A percentile compares a stretch with the other conserved stretches of the same genome.
phyloP scores from a whole-genome alignment of 139 green algal species.

The Tetratostichococcus sp. region DNA sequence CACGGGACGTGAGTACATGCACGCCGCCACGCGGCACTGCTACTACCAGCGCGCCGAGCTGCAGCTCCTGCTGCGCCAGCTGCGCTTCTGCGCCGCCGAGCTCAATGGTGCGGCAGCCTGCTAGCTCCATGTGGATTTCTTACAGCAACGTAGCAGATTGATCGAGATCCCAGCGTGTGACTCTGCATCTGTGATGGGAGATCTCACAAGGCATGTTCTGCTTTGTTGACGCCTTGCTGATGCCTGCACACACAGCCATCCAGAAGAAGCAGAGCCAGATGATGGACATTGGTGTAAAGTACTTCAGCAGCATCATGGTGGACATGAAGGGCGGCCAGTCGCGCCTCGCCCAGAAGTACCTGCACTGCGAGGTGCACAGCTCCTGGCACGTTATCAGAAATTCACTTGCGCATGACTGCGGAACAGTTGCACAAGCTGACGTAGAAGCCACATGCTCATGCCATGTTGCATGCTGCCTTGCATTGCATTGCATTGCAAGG shows the following conservation, averaged over 20 bases:
- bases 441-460: no score
- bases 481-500: no score
- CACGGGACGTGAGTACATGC: slow-evolving; percentile 17
- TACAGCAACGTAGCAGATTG: no score
- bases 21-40: slow-evolving; percentile 21
- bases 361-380: neutral
- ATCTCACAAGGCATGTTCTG: neutral
- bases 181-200: no score
- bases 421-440: no score
- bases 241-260: neutral
- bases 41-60: slow-evolving; percentile 27
- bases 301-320: slow-evolving; percentile 1
- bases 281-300: neutral
- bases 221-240: neutral
- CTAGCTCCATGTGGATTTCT: neutral
- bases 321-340: neutral
- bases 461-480: no score
- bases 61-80: slow-evolving; percentile 29
- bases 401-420: no score
- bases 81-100: slow-evolving; percentile 23
- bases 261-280: neutral
- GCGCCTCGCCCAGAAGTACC: neutral
- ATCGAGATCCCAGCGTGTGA: no score
- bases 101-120: slow-evolving; percentile 6
- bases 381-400: no score